Evolutionary conservation across 75 land plant species (phyloP).

Genomic region (Cryptomeria japonica): DNA sequence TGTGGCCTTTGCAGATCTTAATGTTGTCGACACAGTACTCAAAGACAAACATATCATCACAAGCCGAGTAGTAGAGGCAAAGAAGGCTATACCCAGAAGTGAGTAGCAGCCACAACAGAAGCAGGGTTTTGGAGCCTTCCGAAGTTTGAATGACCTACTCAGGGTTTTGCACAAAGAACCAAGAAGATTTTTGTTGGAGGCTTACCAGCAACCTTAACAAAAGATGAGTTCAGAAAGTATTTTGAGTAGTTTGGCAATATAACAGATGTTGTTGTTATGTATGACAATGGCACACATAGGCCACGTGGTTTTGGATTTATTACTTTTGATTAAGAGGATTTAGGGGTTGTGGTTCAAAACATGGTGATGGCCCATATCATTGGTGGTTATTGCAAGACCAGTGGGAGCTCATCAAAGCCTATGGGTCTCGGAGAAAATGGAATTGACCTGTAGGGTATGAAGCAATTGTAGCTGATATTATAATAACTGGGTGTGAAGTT

Average conservation of each 20-base stretch:
- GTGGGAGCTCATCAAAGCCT: too few relatives aligned
- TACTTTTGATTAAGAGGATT: conserved; percentile 84
- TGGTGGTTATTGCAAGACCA: too few relatives aligned
- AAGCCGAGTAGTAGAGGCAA: conserved; percentile 81
- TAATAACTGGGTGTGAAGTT: too few relatives aligned
- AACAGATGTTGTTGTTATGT: conserved; percentile 90
- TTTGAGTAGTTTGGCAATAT: conserved; percentile 83
- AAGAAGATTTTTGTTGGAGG: conserved; percentile 94
- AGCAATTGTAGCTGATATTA: too few relatives aligned
- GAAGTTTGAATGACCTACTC: conserved; percentile 23
- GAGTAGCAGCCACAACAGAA: conserved; percentile 51
- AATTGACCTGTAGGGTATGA: too few relatives aligned
- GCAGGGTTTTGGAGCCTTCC: conserved; percentile 22
- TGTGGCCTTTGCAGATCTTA: conserved; percentile 73
- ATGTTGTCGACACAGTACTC: conserved; percentile 62
- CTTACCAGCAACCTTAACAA: conserved; percentile 61
- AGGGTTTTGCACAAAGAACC: conserved; percentile 37
- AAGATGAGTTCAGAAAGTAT: conserved; percentile 75
- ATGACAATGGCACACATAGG: conserved; percentile 76
- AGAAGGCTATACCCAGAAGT: conserved; percentile 77
- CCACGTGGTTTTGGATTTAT: conserved; percentile 95
- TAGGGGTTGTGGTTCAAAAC: too few relatives aligned
- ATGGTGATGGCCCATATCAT: too few relatives aligned
- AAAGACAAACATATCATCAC: conserved; percentile 68
- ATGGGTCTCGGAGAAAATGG: too few relatives aligned